Evolutionary conservation across 129 eudicot species (phyloP).

Genomic region (Chrysanthemum seticuspe): DNA sequence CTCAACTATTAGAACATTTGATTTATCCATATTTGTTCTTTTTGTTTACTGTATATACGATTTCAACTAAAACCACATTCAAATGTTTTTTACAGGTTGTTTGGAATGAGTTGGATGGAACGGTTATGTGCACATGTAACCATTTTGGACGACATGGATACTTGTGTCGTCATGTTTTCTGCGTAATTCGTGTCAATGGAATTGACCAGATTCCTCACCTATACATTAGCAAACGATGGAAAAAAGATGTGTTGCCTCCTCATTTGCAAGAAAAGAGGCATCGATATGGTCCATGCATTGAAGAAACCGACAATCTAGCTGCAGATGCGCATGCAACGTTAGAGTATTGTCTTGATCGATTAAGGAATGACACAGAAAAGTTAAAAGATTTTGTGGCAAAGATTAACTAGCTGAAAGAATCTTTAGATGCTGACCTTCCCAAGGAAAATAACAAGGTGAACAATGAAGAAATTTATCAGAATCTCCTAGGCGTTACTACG

Average conservation of each 20-base stretch:
- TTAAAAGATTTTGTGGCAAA: too few species aligned
- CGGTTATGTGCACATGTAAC: neutral
- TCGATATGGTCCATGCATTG: neutral
- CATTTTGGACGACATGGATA: neutral
- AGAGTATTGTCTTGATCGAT: neutral
- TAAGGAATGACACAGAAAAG: neutral
- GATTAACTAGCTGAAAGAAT: too few species aligned
- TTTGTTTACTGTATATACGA: too few species aligned
- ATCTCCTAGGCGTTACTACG: too few species aligned
- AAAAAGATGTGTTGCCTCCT: neutral
- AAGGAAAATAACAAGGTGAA: too few species aligned
- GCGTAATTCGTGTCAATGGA: neutral
- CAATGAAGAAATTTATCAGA: too few species aligned
- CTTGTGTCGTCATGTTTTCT: neutral
- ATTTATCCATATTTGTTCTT: too few species aligned
- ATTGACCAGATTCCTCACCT: neutral
- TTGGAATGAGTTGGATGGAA: neutral
- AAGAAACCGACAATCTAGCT: neutral
- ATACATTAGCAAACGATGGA: neutral
- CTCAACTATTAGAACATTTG: too few species aligned
- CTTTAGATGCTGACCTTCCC: too few species aligned
- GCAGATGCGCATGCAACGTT: neutral
- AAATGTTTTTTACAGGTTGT: neutral
- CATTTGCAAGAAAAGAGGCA: neutral
- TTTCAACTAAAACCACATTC: accelerated